phyloP scores from a whole-genome alignment of 306 rosid species.

The Argentina anserina region DNA sequence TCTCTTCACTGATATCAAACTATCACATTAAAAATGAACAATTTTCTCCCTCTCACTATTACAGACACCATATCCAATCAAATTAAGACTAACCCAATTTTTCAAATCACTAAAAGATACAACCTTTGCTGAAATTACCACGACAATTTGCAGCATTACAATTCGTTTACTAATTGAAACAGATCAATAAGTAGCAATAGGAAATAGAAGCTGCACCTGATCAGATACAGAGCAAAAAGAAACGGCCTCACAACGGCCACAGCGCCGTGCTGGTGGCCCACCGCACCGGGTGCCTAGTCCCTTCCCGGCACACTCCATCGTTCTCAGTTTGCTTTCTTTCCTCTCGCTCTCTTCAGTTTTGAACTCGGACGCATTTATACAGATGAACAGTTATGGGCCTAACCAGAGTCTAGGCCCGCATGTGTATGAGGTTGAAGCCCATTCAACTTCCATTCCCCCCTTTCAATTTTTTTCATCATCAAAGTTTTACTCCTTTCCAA shows the following conservation, averaged over 20 bases:
- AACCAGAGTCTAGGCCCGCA: not conserved
- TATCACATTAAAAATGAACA: not conserved
- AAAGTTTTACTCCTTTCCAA: not conserved
- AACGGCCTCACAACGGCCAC: conserved; percentile 78
- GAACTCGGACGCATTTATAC: not conserved
- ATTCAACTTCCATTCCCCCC: not conserved
- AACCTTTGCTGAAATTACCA: not conserved
- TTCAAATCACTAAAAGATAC: not conserved
- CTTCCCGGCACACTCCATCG: conserved; percentile 83
- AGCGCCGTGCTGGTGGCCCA: conserved; percentile 51
- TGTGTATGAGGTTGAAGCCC: not conserved
- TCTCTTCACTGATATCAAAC: not conserved
- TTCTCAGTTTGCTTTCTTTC: not conserved
- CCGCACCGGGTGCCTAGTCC: conserved; percentile 62
- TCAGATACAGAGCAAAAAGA: conserved; percentile 79
- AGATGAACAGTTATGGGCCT: not conserved
- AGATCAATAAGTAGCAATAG: not conserved
- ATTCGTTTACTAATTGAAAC: not conserved
- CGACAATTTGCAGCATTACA: not conserved
- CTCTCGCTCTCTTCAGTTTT: not conserved
- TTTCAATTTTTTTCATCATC: not conserved
- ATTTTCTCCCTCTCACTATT: not conserved
- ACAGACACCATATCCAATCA: not conserved
- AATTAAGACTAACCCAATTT: conserved; percentile 12
- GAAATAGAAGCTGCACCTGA: conserved; percentile 43